Conservation (phyloP, 768 basidiomycete species). For the Tulasnella sp. region DNA sequence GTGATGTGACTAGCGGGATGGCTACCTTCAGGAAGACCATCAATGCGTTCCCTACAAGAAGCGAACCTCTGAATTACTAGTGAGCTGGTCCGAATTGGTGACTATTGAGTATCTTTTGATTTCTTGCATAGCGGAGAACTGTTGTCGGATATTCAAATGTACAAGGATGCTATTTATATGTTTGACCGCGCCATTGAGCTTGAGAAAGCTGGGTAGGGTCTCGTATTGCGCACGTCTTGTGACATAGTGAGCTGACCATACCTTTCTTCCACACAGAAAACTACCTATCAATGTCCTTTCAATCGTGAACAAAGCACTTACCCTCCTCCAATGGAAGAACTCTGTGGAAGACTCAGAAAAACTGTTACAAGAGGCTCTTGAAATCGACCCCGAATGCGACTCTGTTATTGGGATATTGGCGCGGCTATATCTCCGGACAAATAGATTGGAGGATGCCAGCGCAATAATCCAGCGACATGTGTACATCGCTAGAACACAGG, state of each 20-base stretch:
- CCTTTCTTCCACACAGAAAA: slow-evolving; percentile 20
- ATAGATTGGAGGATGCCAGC: slow-evolving; percentile 73
- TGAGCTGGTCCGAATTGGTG: slow-evolving; percentile 33
- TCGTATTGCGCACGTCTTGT: background rate
- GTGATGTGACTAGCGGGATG: slow-evolving; percentile 67
- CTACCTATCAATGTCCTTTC: slow-evolving; percentile 74
- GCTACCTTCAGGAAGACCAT: slow-evolving; percentile 79
- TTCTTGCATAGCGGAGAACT: slow-evolving; percentile 64
- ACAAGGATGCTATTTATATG: slow-evolving; percentile 77
- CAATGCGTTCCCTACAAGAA: slow-evolving; percentile 69
- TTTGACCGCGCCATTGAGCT: slow-evolving; percentile 87
- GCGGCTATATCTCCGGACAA: slow-evolving; percentile 82
- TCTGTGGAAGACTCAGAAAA: slow-evolving; percentile 70
- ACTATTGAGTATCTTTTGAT: background rate
- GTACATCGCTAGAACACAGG: slow-evolving; percentile 79
- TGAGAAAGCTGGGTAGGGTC: slow-evolving; percentile 58
- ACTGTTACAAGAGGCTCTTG: slow-evolving; percentile 78
- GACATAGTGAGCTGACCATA: background rate
- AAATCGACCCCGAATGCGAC: slow-evolving; percentile 86
- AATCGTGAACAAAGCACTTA: slow-evolving; percentile 94
- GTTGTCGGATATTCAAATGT: slow-evolving; percentile 79
- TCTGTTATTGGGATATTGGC: slow-evolving; percentile 93
- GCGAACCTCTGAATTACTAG: slow-evolving; percentile 94
- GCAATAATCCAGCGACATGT: slow-evolving; percentile 75
- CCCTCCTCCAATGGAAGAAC: slow-evolving; percentile 90